Evolutionary conservation across 805 yeast genomes (phyloP), one percentile per base, ranked within the genome.

Genomic region (Starmerella riodocensis): DNA sequence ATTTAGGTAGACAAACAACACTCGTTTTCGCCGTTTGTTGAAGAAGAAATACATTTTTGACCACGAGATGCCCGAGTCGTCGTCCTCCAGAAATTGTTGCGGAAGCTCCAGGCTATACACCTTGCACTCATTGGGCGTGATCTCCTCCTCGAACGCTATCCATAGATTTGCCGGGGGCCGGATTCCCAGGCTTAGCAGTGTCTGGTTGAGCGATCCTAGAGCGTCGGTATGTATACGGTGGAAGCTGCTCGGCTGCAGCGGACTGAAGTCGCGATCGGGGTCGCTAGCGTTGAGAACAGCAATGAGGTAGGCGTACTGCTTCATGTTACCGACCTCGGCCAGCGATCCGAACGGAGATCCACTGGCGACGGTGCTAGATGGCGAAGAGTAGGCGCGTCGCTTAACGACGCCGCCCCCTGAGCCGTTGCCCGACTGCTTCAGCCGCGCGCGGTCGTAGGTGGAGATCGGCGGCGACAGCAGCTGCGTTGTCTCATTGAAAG

Each of bases 231-330:
- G 37, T 32, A 63, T 71, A n/a, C 81, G 71, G 29, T 66, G 61
- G 58, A 80, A 80, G 57, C 75, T 78, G 16, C 66, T 66, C 1
- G 98, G 98, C 54, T 82, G 84, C 46, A 91, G 70, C 20, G 78
- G 71, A 11, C 93, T 71, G 53, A 88, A 91, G 55, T 91, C 98
- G 54, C 91, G 94, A 57, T 91, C 98, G 0, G 98, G 97, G 55
- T 82, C 88, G 4, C 93, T 78, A 6, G 93, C 81, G 58, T 91
- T 91, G 38, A 91, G 66, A 26, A 86, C 85, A 1, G 93, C 91
- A 43, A 91, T 82, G 34, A 91, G 64, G 55, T 86, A 82, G 0
- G 95, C 91, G 64, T 88, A 91, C 1, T 86, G 76, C 58, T 84
- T 78, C 47, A 95, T 71, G 32, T 93, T 79, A 1, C 91, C 75